phyloP scores from a whole-genome alignment of 1,284 basidiomycete species.

The Moniliophthora roreri region DNA sequence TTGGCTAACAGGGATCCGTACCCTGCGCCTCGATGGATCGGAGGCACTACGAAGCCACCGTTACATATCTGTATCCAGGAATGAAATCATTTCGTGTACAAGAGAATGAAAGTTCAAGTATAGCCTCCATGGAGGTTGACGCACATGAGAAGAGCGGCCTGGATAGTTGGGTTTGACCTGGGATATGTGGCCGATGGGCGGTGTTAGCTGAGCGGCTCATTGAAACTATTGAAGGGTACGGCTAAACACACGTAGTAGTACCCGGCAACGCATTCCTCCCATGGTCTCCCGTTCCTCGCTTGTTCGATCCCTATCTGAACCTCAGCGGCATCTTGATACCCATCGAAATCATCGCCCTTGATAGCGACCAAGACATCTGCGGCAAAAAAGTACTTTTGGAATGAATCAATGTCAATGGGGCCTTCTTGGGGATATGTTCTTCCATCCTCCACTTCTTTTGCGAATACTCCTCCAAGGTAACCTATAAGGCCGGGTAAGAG shows the following conservation, averaged over 20 bases:
- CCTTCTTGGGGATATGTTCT: slow-evolving; percentile 84
- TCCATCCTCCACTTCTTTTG: slow-evolving; percentile 74
- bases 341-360: slow-evolving; percentile 21
- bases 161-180: slow-evolving; percentile 91
- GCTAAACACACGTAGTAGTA: slow-evolving; percentile 72
- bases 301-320: slow-evolving; percentile 24
- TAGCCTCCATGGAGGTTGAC: slow-evolving; percentile 36
- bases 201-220: slow-evolving; percentile 1
- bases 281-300: slow-evolving; percentile 48
- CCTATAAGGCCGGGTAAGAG: slow-evolving; percentile 50
- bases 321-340: slow-evolving; percentile 24
- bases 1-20: slow-evolving; percentile 76
- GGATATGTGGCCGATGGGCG: neutral
- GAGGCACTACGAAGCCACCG: slow-evolving; percentile 86
- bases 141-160: slow-evolving; percentile 88
- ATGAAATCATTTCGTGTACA: neutral
- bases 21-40: slow-evolving; percentile 63
- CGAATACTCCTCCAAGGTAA: slow-evolving; percentile 66
- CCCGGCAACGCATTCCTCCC: slow-evolving; percentile 74
- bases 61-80: slow-evolving; percentile 69
- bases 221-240: neutral
- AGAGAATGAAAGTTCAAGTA: too few species aligned
- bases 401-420: slow-evolving; percentile 51
- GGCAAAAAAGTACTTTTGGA: slow-evolving; percentile 74
- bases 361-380: slow-evolving; percentile 78